A percentile compares a stretch with the other conserved stretches of the same genome.
These are phyloP conservation scores for Amborella trichopoda DNA, from an alignment of 164 flowering plant species.

Conservation along the genomic window DNA sequence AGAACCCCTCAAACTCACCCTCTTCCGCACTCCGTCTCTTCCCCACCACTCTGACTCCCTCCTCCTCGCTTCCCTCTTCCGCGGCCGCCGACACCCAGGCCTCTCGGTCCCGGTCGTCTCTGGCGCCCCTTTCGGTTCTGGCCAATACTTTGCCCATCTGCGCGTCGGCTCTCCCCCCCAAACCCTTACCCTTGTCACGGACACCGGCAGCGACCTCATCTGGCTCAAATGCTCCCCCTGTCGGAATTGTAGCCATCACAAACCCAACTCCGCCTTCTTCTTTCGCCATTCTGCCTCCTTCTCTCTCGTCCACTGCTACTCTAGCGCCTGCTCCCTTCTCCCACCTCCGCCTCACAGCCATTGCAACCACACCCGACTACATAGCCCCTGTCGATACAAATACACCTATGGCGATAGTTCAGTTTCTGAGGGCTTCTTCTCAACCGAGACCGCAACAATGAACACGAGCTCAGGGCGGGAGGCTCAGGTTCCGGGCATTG, in stretches of 20 bases:
- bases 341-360: conserved; percentile 23
- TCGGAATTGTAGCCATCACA: conserved; percentile 29
- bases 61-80: neutral
- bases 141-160: conserved; percentile 32
- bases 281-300: conserved; percentile 54
- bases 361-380: conserved; percentile 47
- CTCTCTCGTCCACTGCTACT: conserved; percentile 48
- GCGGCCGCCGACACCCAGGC: neutral
- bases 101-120: conserved; percentile 10
- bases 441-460: conserved; percentile 39
- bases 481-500: conserved; percentile 13
- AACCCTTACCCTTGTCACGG: conserved; percentile 53
- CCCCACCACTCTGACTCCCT: neutral
- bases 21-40: neutral
- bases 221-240: conserved; percentile 77
- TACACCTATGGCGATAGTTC: conserved; percentile 68
- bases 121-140: conserved; percentile 19
- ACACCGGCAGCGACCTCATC: conserved; percentile 73
- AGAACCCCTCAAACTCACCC: neutral
- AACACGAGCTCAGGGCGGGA: conserved; percentile 28
- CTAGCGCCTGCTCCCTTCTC: conserved; percentile 29
- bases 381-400: conserved; percentile 50
- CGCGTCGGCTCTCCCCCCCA: conserved; percentile 64
- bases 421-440: conserved; percentile 46
- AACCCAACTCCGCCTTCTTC: conserved; percentile 26